Conservation (phyloP, 345 rosid genomes). For the Microcos paniculata region DNA sequence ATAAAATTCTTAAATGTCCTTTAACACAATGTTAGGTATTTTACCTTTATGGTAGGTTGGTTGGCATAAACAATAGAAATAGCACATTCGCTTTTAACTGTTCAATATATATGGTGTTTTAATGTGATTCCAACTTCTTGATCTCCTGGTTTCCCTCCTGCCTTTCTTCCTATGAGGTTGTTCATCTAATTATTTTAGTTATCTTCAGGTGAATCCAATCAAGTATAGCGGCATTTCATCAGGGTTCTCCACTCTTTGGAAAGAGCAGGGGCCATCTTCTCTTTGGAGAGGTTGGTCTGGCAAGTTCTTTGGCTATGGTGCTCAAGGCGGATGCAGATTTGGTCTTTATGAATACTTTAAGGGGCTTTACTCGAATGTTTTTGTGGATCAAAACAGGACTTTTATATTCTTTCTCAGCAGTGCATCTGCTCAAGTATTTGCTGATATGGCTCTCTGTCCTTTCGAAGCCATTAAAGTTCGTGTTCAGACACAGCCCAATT, state of each 20-base stretch:
- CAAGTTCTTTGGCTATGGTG: slow-evolving; percentile 62
- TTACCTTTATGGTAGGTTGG: neutral
- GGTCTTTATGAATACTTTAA: slow-evolving; percentile 72
- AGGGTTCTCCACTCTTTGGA: slow-evolving; percentile 57
- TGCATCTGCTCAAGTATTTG: slow-evolving; percentile 70
- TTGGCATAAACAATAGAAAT: neutral
- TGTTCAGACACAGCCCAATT: slow-evolving; percentile 59
- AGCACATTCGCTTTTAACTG: neutral
- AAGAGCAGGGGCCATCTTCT: slow-evolving; percentile 64
- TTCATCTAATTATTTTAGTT: neutral
- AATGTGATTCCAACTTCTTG: neutral
- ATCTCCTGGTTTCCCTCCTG: neutral
- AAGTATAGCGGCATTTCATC: slow-evolving; percentile 53
- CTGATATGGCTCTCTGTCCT: slow-evolving; percentile 67
- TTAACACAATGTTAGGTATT: neutral
- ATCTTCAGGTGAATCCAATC: slow-evolving; percentile 51
- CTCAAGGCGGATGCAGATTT: slow-evolving; percentile 68
- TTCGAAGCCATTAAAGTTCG: slow-evolving; percentile 68
- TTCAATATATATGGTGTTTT: neutral
- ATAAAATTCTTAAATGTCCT: neutral
- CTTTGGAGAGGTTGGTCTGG: slow-evolving; percentile 77
- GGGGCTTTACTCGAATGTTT: slow-evolving; percentile 46
- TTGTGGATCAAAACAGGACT: slow-evolving; percentile 39
- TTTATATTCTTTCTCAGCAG: slow-evolving; percentile 55
- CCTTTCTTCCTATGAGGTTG: neutral